These are phyloP conservation scores for Boletus edulis DNA, from an alignment of 768 basidiomycete species.

Conservation along the genomic window DNA sequence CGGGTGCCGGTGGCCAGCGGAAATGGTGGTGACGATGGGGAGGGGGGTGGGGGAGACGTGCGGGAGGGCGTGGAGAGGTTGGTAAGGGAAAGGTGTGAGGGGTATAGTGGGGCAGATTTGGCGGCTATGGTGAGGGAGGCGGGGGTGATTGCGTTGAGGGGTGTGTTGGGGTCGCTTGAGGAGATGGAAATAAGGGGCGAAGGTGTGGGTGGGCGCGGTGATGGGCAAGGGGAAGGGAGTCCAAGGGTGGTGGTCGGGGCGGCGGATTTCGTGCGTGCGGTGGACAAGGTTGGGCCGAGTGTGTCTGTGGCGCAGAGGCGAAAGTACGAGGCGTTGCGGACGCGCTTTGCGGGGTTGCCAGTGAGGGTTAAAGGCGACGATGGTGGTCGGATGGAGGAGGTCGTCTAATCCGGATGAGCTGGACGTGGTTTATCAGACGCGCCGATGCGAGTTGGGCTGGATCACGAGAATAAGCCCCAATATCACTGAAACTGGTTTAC, in stretches of 20 bases:
- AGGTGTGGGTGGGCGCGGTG: neutral
- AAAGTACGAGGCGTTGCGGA: conserved; percentile 77
- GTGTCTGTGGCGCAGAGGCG: conserved; percentile 77
- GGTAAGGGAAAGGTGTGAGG: conserved; percentile 66
- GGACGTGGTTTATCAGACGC: no score
- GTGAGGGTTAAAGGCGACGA: conserved; percentile 43
- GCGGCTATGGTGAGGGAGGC: conserved; percentile 88
- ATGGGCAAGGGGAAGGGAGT: neutral
- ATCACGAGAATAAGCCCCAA: no score
- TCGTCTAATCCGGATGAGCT: conserved; percentile 1
- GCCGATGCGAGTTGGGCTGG: no score
- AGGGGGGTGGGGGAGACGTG: conserved; percentile 8
- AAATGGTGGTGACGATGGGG: neutral
- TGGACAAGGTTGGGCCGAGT: conserved; percentile 83
- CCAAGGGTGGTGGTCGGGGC: conserved; percentile 41
- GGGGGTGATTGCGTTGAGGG: conserved; percentile 77
- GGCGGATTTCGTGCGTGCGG: conserved; percentile 70
- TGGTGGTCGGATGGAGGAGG: conserved; percentile 14
- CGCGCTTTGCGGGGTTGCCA: conserved; percentile 81
- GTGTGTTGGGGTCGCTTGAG: conserved; percentile 66
- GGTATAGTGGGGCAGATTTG: conserved; percentile 90
- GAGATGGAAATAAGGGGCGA: conserved; percentile 44
- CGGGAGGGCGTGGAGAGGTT: conserved; percentile 40
- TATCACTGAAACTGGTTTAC: no score
- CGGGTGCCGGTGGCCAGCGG: conserved; percentile 55